Percentiles rank a stretch among this genome's conserved stretches.
Conservation (phyloP, 2,329 filamentous ascomycete species). For the Neurospora sp. region DNA sequence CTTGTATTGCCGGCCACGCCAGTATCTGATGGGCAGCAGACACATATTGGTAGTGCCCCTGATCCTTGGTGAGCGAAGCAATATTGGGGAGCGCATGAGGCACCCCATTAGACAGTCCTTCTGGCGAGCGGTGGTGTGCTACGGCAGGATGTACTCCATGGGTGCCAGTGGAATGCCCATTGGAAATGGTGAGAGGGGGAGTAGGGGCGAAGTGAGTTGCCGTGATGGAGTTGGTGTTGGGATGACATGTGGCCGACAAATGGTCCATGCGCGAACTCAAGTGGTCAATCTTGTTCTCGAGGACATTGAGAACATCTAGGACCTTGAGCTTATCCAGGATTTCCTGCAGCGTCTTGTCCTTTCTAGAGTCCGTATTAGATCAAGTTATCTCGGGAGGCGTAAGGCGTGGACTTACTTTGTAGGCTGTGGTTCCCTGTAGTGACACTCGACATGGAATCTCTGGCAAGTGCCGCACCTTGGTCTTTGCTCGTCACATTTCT, state of each 20-base stretch:
- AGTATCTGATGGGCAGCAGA: slow-evolving; percentile 40
- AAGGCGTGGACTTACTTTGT: slow-evolving; percentile 43
- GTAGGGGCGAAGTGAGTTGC: slow-evolving; percentile 1
- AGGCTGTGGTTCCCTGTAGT: slow-evolving; percentile 49
- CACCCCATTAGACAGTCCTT: neutral
- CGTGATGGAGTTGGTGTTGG: neutral
- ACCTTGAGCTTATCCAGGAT: slow-evolving; percentile 45
- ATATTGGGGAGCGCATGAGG: slow-evolving; percentile 5
- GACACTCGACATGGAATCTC: slow-evolving; percentile 46
- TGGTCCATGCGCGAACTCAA: slow-evolving; percentile 19
- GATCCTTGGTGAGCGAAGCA: slow-evolving; percentile 11
- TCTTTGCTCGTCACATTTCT: slow-evolving; percentile 53
- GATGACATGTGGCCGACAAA: neutral
- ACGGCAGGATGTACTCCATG: neutral
- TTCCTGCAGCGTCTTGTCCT: slow-evolving; percentile 52
- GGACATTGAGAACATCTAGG: slow-evolving; percentile 15
- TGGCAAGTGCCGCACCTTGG: slow-evolving; percentile 52
- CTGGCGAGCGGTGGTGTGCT: slow-evolving; percentile 14
- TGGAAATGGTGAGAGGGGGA: neutral
- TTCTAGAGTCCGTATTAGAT: slow-evolving; percentile 31
- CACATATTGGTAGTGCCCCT: slow-evolving; percentile 22
- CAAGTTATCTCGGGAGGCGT: neutral
- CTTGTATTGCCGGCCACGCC: slow-evolving; percentile 36
- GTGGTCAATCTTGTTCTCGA: slow-evolving; percentile 46
- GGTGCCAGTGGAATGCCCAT: neutral